phyloP scores from a whole-genome alignment of 352 stramenopile species.

The Phytophthora kernoviae region DNA sequence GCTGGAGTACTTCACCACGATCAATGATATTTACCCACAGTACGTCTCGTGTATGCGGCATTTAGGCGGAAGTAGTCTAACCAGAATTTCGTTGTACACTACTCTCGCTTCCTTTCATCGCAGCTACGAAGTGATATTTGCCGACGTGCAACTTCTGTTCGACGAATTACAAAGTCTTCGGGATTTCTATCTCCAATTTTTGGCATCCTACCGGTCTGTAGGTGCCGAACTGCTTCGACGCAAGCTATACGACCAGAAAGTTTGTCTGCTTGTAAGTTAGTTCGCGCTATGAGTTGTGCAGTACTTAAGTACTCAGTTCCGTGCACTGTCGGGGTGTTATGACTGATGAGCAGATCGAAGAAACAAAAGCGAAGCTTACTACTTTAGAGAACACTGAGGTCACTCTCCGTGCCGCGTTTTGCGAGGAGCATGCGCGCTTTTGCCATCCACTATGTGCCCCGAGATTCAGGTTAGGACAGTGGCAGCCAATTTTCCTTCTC shows the following conservation, averaged over 20 bases:
- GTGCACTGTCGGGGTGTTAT: too few species aligned
- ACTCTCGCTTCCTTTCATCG: neutral
- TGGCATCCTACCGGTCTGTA: constrained; percentile 66
- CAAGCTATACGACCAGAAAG: constrained; percentile 54
- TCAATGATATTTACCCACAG: constrained; percentile 85
- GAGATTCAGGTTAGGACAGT: constrained; percentile 58
- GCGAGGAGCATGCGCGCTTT: constrained; percentile 66
- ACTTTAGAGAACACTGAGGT: constrained; percentile 56
- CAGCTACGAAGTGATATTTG: constrained; percentile 73
- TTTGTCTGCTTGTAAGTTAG: constrained; percentile 51
- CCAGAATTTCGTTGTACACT: neutral
- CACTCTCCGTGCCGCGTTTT: constrained; percentile 47
- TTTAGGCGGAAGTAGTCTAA: neutral
- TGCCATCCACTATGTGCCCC: constrained; percentile 72
- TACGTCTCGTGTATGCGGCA: constrained; percentile 27
- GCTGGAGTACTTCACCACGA: constrained; percentile 78
- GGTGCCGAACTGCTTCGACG: constrained; percentile 60
- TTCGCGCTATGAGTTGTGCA: neutral
- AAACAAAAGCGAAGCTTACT: constrained; percentile 55
- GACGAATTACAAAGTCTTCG: constrained; percentile 78
- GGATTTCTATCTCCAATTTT: constrained; percentile 86
- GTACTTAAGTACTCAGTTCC: neutral
- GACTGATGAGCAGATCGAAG: constrained; percentile 46
- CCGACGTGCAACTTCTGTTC: constrained; percentile 73
- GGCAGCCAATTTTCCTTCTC: neutral